Conservation (phyloP, 2,329 filamentous ascomycete genomes). For the Colletotrichum tabaci region DNA sequence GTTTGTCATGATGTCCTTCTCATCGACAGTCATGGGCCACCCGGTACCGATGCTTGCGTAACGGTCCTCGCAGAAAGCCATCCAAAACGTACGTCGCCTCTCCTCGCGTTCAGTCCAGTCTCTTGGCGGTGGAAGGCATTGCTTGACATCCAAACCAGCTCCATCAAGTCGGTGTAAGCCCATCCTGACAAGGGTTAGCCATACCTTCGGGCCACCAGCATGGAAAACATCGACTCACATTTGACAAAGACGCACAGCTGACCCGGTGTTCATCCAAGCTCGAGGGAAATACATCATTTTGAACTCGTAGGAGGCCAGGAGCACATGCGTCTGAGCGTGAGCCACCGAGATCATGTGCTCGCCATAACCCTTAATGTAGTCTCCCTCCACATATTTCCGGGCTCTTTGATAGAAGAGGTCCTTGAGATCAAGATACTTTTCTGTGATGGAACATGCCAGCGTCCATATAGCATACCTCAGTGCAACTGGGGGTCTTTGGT, state of each 20-base stretch:
- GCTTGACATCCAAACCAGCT: constrained; percentile 88
- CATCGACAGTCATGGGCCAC: constrained; percentile 96
- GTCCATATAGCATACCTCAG: constrained; percentile 97
- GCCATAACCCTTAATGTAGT: constrained; percentile 93
- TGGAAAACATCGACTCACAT: constrained; percentile 70
- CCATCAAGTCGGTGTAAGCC: constrained; percentile 91
- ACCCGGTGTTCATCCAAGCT: constrained; percentile 93
- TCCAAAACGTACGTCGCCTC: constrained; percentile 93
- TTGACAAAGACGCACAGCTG: constrained; percentile 83
- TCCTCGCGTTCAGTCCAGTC: constrained; percentile 98
- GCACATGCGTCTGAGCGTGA: constrained; percentile 87
- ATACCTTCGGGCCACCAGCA: not conserved
- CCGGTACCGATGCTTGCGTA: constrained; percentile 97
- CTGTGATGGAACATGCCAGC: constrained; percentile 86
- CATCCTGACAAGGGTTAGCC: constrained; percentile 74
- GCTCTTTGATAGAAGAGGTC: constrained; percentile 92
- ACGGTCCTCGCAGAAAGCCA: constrained; percentile 90
- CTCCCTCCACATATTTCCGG: constrained; percentile 89
- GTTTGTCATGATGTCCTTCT: constrained; percentile 90
- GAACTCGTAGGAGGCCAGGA: constrained; percentile 91
- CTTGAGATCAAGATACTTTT: constrained; percentile 85
- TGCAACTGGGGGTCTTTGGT: constrained; percentile 87
- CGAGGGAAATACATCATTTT: constrained; percentile 98
- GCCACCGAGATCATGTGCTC: constrained; percentile 89
- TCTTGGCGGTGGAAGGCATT: constrained; percentile 86